phyloP scores from a whole-genome alignment of 2,329 filamentous ascomycete genomes.

The Trichoderma gracile region DNA sequence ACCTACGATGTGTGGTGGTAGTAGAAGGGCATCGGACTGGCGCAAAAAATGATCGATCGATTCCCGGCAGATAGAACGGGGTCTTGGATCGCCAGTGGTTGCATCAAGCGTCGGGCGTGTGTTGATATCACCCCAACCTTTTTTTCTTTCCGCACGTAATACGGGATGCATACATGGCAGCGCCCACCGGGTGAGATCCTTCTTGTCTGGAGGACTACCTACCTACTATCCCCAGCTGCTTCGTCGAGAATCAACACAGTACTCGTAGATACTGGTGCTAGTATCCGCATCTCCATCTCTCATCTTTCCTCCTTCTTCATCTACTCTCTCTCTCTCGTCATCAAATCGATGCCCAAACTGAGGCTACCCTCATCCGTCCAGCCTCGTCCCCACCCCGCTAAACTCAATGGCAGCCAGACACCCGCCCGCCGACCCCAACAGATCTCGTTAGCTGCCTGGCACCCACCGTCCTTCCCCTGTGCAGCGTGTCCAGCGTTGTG shows the following conservation, averaged over 20 bases:
- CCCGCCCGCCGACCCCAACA: slow-evolving; percentile 24
- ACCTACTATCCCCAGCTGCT: not conserved
- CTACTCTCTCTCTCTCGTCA: too few species aligned
- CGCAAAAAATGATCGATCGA: slow-evolving; percentile 10
- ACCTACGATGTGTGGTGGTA: not conserved
- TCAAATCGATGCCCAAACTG: not conserved
- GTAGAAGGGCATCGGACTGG: not conserved
- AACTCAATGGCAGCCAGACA: slow-evolving; percentile 16
- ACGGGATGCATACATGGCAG: too few species aligned
- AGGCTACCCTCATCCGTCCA: too few species aligned
- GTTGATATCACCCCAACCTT: slow-evolving; percentile 8
- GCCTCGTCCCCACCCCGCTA: not conserved
- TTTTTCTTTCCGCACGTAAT: not conserved
- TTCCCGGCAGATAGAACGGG: slow-evolving; percentile 14
- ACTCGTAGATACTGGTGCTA: not conserved
- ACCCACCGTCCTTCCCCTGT: not conserved
- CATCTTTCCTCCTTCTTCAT: too few species aligned
- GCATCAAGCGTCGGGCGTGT: not conserved
- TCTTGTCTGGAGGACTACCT: too few species aligned
- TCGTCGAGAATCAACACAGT: not conserved
- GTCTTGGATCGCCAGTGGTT: slow-evolving; percentile 10
- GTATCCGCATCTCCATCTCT: too few species aligned
- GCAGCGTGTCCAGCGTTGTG: not conserved
- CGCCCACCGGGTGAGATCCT: too few species aligned
- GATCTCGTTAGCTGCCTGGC: slow-evolving; percentile 13